Base-by-base conservation (phyloP, 2,329 filamentous ascomycete species). In the Fusarium xyrophilum region DNA sequence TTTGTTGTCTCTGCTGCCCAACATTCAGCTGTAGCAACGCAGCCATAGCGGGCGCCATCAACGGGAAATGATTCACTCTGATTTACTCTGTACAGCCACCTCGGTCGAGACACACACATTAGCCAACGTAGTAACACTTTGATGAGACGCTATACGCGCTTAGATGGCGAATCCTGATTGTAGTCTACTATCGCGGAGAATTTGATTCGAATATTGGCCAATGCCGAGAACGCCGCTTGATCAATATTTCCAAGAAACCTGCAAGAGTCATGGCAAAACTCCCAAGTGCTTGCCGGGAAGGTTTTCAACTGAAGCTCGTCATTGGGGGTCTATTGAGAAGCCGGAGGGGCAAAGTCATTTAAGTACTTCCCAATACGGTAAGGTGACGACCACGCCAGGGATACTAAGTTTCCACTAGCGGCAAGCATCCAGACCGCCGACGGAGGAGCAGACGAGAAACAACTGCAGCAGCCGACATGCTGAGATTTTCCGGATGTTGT, bases 261-360 rank as follows among this genome's bases (percentile, higher is more conserved):
- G 47, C 38, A 58, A 60, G 61, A 63, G 55, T 54, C 51, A 66
- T 69, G 48, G 30, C 51, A 66, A 55, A 35, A 52, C 47, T 56
- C n/a, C 21, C 57, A 56, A 67, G 57, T 58, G 56, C 53, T 56
- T 63, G 54, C 66, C 67, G 51, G 43, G 56, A 55, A 63, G 32
- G 42, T 36, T 47, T 30, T 38, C 55, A 51, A 55, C 42, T 43
- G 50, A 60, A 62, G 65, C 55, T 65, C 32, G 56, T 50, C 42
- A 68, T 68, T 69, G 66, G 66, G 38, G 58, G n/a, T n/a, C 63
- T 70, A 69, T 70, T 54, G 43, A 60, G 42, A 54, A 39, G 39
- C 63, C 43, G 65, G 57, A 47, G 53, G 55, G 56, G 51, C 67
- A 40, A 60, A 36, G 54, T 69, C 55, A 69, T 67, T 69, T 60